Evolutionary conservation across 805 yeast genomes (phyloP).

Genomic region (Clavispora santaluciae): DNA sequence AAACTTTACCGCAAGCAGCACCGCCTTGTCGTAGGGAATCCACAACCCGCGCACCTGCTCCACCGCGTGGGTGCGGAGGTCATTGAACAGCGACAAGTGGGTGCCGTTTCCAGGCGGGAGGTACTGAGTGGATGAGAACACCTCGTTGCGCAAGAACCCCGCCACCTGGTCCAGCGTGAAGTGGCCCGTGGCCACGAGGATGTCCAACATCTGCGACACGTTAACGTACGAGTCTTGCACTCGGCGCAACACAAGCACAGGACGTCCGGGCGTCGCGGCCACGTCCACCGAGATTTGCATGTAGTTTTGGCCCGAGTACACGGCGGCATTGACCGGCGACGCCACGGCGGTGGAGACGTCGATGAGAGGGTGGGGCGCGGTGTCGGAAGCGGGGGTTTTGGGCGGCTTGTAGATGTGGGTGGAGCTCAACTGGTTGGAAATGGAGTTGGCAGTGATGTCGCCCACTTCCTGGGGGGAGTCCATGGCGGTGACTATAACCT

Average conservation of each 20-base stretch:
- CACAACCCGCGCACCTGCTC: conserved; percentile 31
- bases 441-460: conserved; percentile 38
- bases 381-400: background rate
- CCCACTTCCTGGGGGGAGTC: conserved; percentile 41
- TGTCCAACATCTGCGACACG: conserved; percentile 32
- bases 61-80: conserved; percentile 26
- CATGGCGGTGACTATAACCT: conserved; percentile 18
- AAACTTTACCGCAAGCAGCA: conserved; percentile 32
- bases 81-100: conserved; percentile 20
- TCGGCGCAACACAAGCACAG: conserved; percentile 30
- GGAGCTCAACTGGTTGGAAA: conserved; percentile 28
- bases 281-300: conserved; percentile 27
- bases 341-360: conserved; percentile 1
- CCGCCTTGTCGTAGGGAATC: conserved; percentile 43
- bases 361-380: background rate
- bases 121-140: conserved; percentile 29
- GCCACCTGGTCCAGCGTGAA: conserved; percentile 24
- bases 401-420: conserved; percentile 31
- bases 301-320: conserved; percentile 33
- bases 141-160: conserved; percentile 29
- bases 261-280: conserved; percentile 3
- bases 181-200: conserved; percentile 26
- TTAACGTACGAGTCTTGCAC: conserved; percentile 41
- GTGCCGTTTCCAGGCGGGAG: conserved; percentile 17
- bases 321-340: conserved; percentile 16